These are phyloP conservation scores for Theileria annulata DNA, from an alignment of 169 alveolate species.

Conservation along the genomic window DNA sequence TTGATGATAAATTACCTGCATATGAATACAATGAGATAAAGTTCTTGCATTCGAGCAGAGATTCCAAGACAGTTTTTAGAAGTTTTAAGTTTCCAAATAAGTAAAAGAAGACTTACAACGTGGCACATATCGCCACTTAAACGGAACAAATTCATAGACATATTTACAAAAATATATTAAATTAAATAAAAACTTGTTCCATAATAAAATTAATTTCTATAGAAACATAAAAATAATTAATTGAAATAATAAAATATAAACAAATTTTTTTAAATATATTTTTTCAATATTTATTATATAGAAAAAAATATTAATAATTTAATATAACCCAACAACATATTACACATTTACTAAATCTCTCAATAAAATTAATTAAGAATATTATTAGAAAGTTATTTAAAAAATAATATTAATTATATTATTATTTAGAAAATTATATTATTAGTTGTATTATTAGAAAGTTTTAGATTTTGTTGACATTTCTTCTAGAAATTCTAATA, in stretches of 20 bases:
- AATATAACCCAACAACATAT: no score
- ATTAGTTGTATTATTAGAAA: no score
- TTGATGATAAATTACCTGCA: constrained; percentile 79
- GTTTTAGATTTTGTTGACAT: constrained; percentile 46
- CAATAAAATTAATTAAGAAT: no score
- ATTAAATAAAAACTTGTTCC: background rate
- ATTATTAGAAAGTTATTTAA: no score
- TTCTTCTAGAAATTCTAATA: constrained; percentile 59
- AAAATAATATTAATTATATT: no score
- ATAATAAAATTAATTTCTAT: background rate
- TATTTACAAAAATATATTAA: background rate
- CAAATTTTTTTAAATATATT: no score
- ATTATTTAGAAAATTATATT: no score
- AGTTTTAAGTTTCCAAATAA: constrained; percentile 86
- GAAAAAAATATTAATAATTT: no score
- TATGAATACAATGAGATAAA: constrained; percentile 90
- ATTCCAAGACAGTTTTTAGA: constrained; percentile 93
- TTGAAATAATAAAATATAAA: no score
- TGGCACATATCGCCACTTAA: constrained; percentile 93
- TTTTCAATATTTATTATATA: no score
- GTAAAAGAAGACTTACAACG: constrained; percentile 87
- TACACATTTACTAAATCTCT: no score
- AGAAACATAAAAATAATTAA: background rate
- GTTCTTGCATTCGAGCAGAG: constrained; percentile 94
- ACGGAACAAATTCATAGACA: constrained; percentile 90